phyloP scores from a whole-genome alignment of 345 rosid genomes.

The Bruguiera gymnorhiza region DNA sequence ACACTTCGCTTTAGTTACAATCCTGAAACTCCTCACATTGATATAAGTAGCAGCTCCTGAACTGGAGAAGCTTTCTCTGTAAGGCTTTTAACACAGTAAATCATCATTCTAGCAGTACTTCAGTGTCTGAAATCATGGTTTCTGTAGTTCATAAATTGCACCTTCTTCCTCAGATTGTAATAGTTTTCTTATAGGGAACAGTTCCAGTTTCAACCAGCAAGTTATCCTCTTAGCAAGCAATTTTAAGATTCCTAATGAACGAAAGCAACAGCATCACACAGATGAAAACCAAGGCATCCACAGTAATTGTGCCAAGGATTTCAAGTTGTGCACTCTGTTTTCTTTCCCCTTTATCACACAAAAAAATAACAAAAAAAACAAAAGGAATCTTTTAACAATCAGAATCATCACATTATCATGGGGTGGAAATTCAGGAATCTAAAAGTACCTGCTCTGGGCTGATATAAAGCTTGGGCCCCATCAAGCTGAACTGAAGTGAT shows the following conservation, averaged over 20 bases:
- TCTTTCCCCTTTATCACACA: no score
- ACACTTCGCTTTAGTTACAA: no score
- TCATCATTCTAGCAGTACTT: background rate
- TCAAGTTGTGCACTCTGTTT: no score
- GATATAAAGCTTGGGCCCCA: slow-evolving; percentile 97
- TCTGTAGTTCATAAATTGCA: no score
- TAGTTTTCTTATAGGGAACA: no score
- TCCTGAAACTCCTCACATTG: background rate
- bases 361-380: background rate
- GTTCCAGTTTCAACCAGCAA: no score
- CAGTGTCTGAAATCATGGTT: background rate
- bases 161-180: no score
- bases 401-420: slow-evolving; percentile 1
- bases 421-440: background rate
- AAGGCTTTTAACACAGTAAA: background rate
- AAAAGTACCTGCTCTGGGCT: slow-evolving; percentile 84
- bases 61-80: background rate
- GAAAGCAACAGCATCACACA: no score
- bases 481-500: slow-evolving; percentile 94
- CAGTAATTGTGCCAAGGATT: no score
- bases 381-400: background rate
- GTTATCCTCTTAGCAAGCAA: no score
- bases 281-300: no score
- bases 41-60: background rate
- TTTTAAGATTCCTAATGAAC: no score